These are phyloP conservation scores for Globisporangium emineosum DNA, from an alignment of 352 stramenopile genomes.

Conservation along the genomic window DNA sequence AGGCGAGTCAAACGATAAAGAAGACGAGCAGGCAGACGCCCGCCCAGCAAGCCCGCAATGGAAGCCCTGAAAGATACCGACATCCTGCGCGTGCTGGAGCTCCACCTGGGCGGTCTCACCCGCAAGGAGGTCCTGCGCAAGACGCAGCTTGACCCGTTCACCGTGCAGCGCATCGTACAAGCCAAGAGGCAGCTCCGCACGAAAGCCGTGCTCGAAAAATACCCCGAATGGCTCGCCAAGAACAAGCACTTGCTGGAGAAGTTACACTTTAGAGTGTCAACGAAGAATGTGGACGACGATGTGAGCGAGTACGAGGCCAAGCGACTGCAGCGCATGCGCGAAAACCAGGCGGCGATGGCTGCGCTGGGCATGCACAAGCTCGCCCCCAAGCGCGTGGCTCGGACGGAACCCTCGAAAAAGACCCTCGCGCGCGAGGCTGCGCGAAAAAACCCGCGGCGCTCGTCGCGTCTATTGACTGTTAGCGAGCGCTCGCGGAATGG, in stretches of 20 bases:
- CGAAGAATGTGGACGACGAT: not conserved
- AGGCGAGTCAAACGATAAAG: not conserved
- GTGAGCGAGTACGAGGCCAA: constrained; percentile 53
- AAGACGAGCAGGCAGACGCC: not conserved
- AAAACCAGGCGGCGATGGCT: constrained; percentile 43
- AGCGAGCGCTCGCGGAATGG: not conserved
- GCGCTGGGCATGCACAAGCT: constrained; percentile 31
- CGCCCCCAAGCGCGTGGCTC: not conserved
- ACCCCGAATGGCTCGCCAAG: constrained; percentile 1
- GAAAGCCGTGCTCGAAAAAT: not conserved
- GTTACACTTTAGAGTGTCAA: not conserved
- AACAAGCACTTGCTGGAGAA: not conserved
- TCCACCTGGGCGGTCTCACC: not conserved
- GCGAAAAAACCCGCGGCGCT: constrained; percentile 23
- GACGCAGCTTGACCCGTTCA: not conserved
- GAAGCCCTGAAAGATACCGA: not conserved
- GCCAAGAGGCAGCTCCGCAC: not conserved
- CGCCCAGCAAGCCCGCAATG: not conserved
- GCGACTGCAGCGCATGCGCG: constrained; percentile 45
- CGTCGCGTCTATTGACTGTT: constrained; percentile 15
- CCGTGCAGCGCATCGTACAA: not conserved
- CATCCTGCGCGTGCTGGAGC: constrained; percentile 1
- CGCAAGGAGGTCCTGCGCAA: not conserved
- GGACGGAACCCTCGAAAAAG: not conserved
- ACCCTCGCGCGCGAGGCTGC: not conserved